phyloP scores from a whole-genome alignment of 2,329 filamentous ascomycete species.

The Talaromyces sp. region DNA sequence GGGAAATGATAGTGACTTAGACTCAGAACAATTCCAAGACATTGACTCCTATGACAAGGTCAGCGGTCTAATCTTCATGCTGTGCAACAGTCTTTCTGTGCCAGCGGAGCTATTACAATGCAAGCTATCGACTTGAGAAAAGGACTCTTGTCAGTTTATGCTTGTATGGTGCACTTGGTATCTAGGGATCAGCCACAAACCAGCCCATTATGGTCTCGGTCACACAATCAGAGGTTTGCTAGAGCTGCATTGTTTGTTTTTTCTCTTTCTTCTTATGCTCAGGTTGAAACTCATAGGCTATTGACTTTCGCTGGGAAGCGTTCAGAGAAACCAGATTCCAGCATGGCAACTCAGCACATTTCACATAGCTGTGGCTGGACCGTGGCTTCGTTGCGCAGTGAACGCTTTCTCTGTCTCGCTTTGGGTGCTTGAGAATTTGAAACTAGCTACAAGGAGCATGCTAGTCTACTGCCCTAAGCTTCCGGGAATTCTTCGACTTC shows the following conservation, averaged over 20 bases:
- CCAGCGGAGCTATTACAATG: not conserved
- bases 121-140: not conserved
- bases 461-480: not conserved
- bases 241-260: not conserved
- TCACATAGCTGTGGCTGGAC: conserved; percentile 34
- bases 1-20: not conserved
- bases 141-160: not conserved
- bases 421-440: not conserved
- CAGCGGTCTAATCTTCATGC: not conserved
- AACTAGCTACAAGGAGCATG: not conserved
- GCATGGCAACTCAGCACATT: conserved; percentile 40
- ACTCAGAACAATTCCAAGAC: not conserved
- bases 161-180: not conserved
- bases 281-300: not conserved
- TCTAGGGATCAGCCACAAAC: not conserved
- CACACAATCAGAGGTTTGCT: not conserved
- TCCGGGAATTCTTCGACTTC: not conserved
- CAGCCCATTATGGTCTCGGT: not conserved
- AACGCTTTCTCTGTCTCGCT: not conserved
- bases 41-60: not conserved
- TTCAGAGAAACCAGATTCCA: not conserved
- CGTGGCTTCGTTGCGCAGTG: conserved; percentile 34
- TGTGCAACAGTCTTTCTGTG: not conserved
- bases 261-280: not conserved
- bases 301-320: not conserved